Conservation (phyloP, 2,329 filamentous ascomycete genomes). For the Penicillium glabrum region DNA sequence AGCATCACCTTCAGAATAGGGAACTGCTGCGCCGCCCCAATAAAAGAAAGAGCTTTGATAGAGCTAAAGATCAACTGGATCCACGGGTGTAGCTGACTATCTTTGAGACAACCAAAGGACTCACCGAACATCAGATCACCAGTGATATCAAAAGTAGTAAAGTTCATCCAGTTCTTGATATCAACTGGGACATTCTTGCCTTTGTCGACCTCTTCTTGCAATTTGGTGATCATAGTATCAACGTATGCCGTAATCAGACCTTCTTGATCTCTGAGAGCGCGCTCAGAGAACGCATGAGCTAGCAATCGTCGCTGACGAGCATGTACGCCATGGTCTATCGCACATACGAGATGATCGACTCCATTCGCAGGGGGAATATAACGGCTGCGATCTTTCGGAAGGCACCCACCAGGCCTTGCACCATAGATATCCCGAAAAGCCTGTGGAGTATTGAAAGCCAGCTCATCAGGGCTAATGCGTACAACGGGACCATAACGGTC, state of each 20-base stretch:
- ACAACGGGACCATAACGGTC: constrained; percentile 19
- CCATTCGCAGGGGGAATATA: constrained; percentile 38
- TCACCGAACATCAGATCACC: constrained; percentile 42
- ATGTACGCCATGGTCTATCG: constrained; percentile 19
- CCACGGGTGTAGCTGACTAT: constrained; percentile 40
- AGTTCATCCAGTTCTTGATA: constrained; percentile 36
- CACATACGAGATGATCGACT: constrained; percentile 22
- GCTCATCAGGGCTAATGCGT: constrained; percentile 18
- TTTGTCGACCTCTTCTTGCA: constrained; percentile 9
- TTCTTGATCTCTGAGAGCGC: constrained; percentile 31
- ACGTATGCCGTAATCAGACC: constrained; percentile 25
- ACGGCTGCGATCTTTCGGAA: constrained; percentile 20
- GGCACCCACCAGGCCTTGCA: constrained; percentile 17
- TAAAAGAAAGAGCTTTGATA: constrained; percentile 22
- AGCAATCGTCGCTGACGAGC: constrained; percentile 22
- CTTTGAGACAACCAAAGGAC: constrained; percentile 40
- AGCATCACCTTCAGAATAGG: constrained; percentile 11
- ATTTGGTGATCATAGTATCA: constrained; percentile 24
- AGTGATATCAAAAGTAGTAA: constrained; percentile 40
- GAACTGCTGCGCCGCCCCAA: constrained; percentile 20
- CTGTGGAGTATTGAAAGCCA: constrained; percentile 28
- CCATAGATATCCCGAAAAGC: constrained; percentile 38
- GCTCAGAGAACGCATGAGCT: constrained; percentile 30
- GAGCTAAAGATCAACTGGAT: constrained; percentile 36
- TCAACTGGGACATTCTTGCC: constrained; percentile 14